phyloP scores from a whole-genome alignment of 1,139 yeast species.

The Sugiyamaella sp. region DNA sequence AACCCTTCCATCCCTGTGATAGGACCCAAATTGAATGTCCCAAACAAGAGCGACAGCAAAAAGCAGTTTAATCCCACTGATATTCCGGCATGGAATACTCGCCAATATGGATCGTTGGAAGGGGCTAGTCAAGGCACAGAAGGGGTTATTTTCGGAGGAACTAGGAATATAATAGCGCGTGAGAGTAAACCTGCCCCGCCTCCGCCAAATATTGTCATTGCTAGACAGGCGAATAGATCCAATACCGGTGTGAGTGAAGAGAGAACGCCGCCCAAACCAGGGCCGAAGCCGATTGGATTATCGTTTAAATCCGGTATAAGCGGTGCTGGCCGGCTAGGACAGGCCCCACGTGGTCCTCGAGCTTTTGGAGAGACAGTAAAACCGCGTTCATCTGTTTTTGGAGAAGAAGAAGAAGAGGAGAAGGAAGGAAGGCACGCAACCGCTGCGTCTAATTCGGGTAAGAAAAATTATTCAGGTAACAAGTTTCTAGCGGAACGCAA shows the following conservation, averaged over 20 bases:
- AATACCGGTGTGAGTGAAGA: background rate
- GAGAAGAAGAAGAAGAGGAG: constrained; percentile 25
- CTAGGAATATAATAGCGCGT: constrained; percentile 47
- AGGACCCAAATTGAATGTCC: constrained; percentile 51
- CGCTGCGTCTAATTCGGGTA: constrained; percentile 6
- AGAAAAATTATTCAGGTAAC: constrained; percentile 22
- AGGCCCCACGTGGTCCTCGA: constrained; percentile 30
- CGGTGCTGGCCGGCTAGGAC: constrained; percentile 11
- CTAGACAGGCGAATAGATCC: constrained; percentile 1
- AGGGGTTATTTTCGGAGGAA: constrained; percentile 54
- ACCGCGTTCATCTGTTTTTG: constrained; percentile 24
- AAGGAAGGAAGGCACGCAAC: constrained; percentile 17
- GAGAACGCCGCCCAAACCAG: constrained; percentile 19
- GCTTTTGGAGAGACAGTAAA: constrained; percentile 17
- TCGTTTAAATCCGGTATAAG: background rate
- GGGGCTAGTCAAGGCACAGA: constrained; percentile 59
- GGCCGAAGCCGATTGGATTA: constrained; percentile 23
- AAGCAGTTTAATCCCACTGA: constrained; percentile 39
- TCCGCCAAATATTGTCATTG: constrained; percentile 24
- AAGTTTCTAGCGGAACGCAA: constrained; percentile 22
- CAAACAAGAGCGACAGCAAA: constrained; percentile 35
- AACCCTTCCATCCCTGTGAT: constrained; percentile 52
- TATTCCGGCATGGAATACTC: constrained; percentile 55
- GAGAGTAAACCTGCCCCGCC: constrained; percentile 25
- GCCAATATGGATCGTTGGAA: constrained; percentile 60